Evolutionary conservation across 768 basidiomycete genomes (phyloP).

Genomic region (Naganishia kalamii): DNA sequence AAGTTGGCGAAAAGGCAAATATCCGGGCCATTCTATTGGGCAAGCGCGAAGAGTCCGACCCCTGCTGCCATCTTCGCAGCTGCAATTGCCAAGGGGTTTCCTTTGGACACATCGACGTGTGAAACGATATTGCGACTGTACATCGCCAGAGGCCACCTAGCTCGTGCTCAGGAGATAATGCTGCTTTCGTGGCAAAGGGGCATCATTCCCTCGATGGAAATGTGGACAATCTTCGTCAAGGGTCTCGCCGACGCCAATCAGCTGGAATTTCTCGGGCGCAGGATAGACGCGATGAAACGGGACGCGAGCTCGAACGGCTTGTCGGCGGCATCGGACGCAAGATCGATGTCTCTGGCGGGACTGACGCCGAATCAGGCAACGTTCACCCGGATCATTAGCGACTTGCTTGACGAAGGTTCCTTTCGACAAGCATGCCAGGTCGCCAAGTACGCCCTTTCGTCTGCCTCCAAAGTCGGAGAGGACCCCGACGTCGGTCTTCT

Average conservation of each 20-base stretch:
- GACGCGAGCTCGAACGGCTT: not conserved
- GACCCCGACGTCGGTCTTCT: slow-evolving; percentile 3
- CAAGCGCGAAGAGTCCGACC: not conserved
- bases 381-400: not conserved
- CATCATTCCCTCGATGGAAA: slow-evolving; percentile 11
- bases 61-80: not conserved
- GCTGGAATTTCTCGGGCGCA: not conserved
- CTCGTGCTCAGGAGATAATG: slow-evolving; percentile 8
- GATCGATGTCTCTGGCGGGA: slow-evolving; percentile 3
- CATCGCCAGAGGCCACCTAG: not conserved
- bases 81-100: not conserved
- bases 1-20: not conserved
- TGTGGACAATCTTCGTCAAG: slow-evolving; percentile 9
- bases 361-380: slow-evolving; percentile 8
- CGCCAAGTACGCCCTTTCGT: not conserved
- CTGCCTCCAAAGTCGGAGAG: not conserved
- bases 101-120: not conserved
- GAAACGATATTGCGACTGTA: not conserved
- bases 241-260: not conserved
- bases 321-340: not conserved
- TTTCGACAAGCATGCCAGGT: not conserved
- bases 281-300: not conserved
- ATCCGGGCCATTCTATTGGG: not conserved
- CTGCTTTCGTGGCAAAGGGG: not conserved
- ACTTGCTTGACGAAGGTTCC: slow-evolving; percentile 1